Conservation (phyloP, 306 rosid genomes). For the Lagenaria siceraria region DNA sequence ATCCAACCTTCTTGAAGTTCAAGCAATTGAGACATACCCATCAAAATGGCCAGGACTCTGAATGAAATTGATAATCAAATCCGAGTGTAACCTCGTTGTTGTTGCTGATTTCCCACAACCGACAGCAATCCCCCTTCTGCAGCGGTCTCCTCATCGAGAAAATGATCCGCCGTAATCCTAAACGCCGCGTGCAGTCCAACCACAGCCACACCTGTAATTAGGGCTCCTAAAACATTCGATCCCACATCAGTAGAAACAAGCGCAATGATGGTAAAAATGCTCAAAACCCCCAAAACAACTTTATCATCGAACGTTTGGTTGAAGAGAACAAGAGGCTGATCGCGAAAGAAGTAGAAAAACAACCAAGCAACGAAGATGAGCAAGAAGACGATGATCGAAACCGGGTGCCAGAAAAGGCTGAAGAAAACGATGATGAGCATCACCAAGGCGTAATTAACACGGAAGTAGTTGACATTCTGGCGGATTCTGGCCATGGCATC, state of each 20-base stretch:
- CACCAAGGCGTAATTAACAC: constrained; percentile 32
- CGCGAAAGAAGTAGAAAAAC: constrained; percentile 31
- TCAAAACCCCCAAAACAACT: constrained; percentile 14
- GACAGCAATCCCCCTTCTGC: constrained; percentile 32
- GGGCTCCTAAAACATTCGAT: constrained; percentile 29
- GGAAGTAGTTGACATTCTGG: constrained; percentile 28
- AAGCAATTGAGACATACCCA: not conserved
- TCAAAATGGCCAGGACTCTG: not conserved
- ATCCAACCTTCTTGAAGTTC: not conserved
- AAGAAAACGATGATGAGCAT: constrained; percentile 33
- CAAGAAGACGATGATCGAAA: constrained; percentile 36
- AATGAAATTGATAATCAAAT: not conserved
- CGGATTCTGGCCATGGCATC: constrained; percentile 28
- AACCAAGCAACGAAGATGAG: constrained; percentile 26
- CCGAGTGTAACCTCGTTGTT: not conserved
- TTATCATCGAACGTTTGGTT: constrained; percentile 20
- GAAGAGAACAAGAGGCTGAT: constrained; percentile 19
- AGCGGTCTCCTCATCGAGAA: constrained; percentile 28
- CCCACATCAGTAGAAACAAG: constrained; percentile 37
- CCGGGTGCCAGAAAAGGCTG: constrained; percentile 44
- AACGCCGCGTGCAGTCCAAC: constrained; percentile 40
- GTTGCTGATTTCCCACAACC: constrained; percentile 23
- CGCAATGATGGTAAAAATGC: constrained; percentile 26
- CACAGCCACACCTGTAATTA: constrained; percentile 21
- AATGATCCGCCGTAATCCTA: constrained; percentile 35